phyloP scores from a whole-genome alignment of 139 green algal genomes.

The Dunaliella primolecta region DNA sequence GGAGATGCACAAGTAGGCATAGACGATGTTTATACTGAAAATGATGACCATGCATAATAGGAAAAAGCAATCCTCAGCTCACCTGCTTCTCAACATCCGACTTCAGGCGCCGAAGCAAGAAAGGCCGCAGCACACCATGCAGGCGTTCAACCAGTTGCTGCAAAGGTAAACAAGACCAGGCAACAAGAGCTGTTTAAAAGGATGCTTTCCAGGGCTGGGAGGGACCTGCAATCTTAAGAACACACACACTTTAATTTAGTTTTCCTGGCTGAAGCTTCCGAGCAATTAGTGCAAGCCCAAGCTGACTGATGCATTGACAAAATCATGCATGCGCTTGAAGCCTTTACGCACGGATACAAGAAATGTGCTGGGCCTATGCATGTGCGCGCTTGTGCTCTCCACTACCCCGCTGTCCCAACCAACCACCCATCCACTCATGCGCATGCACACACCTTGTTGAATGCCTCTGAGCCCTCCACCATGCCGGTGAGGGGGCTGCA shows the following conservation, averaged over 20 bases:
- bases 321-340: no score
- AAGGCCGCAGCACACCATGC: conserved; percentile 93
- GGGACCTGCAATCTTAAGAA: no score
- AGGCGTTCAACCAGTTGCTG: conserved; percentile 84
- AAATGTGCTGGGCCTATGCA: no score
- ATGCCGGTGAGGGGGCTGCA: conserved; percentile 87
- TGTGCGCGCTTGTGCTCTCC: no score
- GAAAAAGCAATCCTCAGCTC: conserved; percentile 34
- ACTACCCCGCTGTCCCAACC: no score
- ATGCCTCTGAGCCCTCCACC: conserved; percentile 77
- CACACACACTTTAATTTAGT: neutral
- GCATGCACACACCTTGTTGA: conserved; percentile 56
- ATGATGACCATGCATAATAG: neutral
- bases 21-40: no score
- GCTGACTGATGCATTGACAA: no score
- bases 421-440: neutral
- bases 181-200: neutral
- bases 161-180: neutral
- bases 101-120: conserved; percentile 90
- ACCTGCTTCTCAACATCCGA: conserved; percentile 94
- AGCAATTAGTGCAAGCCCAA: no score
- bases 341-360: no score
- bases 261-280: no score
- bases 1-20: no score
- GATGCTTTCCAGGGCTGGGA: neutral